phyloP scores from a whole-genome alignment of 441 rosid species.

The Dalechampia spathulata region DNA sequence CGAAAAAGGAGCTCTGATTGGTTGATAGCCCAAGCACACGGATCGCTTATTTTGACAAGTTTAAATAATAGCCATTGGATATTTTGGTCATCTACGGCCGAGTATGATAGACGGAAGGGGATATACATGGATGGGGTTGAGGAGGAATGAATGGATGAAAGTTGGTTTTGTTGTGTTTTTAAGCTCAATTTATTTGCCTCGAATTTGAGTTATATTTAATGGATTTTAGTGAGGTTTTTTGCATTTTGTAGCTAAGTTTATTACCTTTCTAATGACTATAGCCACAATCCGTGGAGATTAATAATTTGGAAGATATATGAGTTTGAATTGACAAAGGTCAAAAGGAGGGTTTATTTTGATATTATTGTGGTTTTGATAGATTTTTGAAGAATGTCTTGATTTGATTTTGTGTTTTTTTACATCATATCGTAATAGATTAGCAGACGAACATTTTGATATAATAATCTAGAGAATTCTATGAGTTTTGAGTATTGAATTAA shows the following conservation, averaged over 20 bases:
- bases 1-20: slow-evolving; percentile 46
- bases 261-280: slow-evolving; percentile 45
- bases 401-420: slow-evolving; percentile 5
- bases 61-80: slow-evolving; percentile 69
- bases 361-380: slow-evolving; percentile 17
- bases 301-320: slow-evolving; percentile 17
- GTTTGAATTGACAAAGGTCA: slow-evolving; percentile 44
- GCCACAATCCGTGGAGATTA: neutral
- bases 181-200: slow-evolving; percentile 22
- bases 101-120: slow-evolving; percentile 5
- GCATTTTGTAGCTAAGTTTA: slow-evolving; percentile 24
- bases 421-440: slow-evolving; percentile 15
- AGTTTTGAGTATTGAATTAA: slow-evolving; percentile 14
- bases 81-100: slow-evolving; percentile 34
- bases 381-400: slow-evolving; percentile 20
- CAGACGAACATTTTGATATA: slow-evolving; percentile 16
- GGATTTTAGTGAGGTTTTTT: slow-evolving; percentile 25
- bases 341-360: slow-evolving; percentile 23
- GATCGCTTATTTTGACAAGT: slow-evolving; percentile 38
- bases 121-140: slow-evolving; percentile 14
- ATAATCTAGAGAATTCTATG: slow-evolving; percentile 22
- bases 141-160: slow-evolving; percentile 12
- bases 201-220: slow-evolving; percentile 22
- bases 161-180: slow-evolving; percentile 81
- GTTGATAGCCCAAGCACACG: slow-evolving; percentile 31